Evolutionary conservation across 2,329 filamentous ascomycete genomes (phyloP).

Genomic region (Chlorencoelia australis): DNA sequence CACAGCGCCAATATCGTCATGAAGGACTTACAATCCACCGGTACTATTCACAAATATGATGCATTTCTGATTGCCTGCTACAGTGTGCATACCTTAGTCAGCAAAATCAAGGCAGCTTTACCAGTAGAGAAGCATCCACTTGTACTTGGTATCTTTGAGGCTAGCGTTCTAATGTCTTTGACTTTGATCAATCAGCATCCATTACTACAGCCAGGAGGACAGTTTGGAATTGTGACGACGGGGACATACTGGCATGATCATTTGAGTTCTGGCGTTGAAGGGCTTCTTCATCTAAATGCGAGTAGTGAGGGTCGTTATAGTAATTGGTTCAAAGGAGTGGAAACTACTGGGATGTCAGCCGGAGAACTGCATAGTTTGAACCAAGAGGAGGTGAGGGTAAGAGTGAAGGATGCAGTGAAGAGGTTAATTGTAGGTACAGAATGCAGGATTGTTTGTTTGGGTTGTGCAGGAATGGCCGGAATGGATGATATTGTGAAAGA

Average conservation of each 20-base stretch:
- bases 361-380: slow-evolving; percentile 66
- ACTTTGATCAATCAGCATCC: too few species aligned
- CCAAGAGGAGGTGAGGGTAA: slow-evolving; percentile 50
- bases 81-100: slow-evolving; percentile 71
- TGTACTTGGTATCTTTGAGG: slow-evolving; percentile 81
- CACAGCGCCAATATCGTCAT: slow-evolving; percentile 54
- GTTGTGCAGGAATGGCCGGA: slow-evolving; percentile 86
- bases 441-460: slow-evolving; percentile 66
- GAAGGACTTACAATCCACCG: slow-evolving; percentile 36
- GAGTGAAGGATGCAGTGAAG: slow-evolving; percentile 61
- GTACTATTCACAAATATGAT: slow-evolving; percentile 43
- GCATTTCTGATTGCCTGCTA: slow-evolving; percentile 85
- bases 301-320: slow-evolving; percentile 19
- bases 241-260: slow-evolving; percentile 75
- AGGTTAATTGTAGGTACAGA: slow-evolving; percentile 46
- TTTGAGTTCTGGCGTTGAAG: slow-evolving; percentile 54
- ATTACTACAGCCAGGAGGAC: slow-evolving; percentile 26
- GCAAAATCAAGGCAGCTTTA: slow-evolving; percentile 37
- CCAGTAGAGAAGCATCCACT: slow-evolving; percentile 45
- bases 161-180: slow-evolving; percentile 48
- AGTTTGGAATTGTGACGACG: slow-evolving; percentile 84
- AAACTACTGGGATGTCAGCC: slow-evolving; percentile 72
- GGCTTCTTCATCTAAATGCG: slow-evolving; percentile 44
- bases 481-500: slow-evolving; percentile 67
- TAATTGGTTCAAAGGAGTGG: slow-evolving; percentile 62